phyloP scores from a whole-genome alignment of 768 basidiomycete genomes.

The Tremella yokohamensis region DNA sequence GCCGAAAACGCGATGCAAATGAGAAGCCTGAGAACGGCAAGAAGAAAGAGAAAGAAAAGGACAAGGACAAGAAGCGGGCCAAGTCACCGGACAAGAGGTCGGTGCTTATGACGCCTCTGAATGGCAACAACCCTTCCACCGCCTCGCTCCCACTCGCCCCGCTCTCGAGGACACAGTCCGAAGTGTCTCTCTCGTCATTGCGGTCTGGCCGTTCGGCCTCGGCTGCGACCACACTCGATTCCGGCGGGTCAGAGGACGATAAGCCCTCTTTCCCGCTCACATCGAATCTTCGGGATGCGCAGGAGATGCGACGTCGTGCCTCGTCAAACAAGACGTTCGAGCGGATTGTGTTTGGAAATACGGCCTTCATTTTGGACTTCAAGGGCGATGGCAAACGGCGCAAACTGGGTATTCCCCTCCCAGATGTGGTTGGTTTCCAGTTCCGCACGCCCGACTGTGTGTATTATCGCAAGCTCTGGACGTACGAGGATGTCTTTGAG shows the following conservation, averaged over 20 bases:
- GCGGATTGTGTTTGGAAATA: constrained; percentile 62
- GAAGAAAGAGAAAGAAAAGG: constrained; percentile 15
- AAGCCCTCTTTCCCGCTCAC: constrained; percentile 3
- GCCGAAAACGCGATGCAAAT: constrained; percentile 41
- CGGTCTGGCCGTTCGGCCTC: constrained; percentile 21
- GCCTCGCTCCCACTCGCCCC: constrained; percentile 27
- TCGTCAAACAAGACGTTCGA: constrained; percentile 74
- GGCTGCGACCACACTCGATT: background rate
- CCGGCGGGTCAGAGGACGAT: constrained; percentile 43
- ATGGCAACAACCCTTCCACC: background rate
- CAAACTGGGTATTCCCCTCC: constrained; percentile 26
- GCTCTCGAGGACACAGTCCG: constrained; percentile 54
- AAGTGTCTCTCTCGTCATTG: constrained; percentile 35
- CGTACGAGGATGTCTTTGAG: constrained; percentile 48
- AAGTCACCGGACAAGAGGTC: background rate
- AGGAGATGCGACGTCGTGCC: constrained; percentile 61
- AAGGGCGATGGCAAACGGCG: constrained; percentile 3
- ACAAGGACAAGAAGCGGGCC: constrained; percentile 8
- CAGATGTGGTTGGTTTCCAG: constrained; percentile 68
- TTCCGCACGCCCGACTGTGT: constrained; percentile 77
- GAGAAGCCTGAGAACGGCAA: constrained; percentile 44
- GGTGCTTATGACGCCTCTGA: background rate
- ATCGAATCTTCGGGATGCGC: constrained; percentile 9
- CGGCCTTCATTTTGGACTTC: constrained; percentile 4
- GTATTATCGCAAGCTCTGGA: constrained; percentile 55